Base-by-base conservation (phyloP, 1,284 basidiomycete genomes). In the Pyrrhoderma noxium region DNA sequence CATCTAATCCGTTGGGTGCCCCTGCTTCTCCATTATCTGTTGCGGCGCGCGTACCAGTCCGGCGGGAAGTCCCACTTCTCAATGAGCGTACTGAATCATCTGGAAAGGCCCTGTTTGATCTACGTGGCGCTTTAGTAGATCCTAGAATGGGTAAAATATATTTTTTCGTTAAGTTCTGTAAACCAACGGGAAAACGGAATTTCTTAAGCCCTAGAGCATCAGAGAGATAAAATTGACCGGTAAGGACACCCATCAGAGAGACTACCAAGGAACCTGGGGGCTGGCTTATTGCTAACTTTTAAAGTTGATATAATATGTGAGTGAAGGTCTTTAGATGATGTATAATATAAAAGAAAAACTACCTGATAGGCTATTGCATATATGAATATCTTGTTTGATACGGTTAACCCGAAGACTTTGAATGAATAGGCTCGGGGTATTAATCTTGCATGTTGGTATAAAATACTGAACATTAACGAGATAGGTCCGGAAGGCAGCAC, bases 361-460 rank as follows among this genome's bases (percentile, higher is more conserved):
- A 85, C 88, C 69, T 87, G 85, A 1, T 74, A 62, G 13, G 81
- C 85, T 7, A 88, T 66, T 35, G 85, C 63, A 62, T 88, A 90
- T 2, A 71, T 71, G 61, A 85, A 79, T 35, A 76, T 73, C 65
- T 93, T 93, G 73, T 85, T 88, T 55, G 74, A 83, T 55, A 91
- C 66, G 8, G 78, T 68, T n/a, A 91, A 56, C 3, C 87, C 86
- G 56, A 90, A 85, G 19, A 93, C 71, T 25, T 77, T 74, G 67
- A 88, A 89, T 41, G 73, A 73, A 66, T 93, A 94, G 3, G 80
- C 73, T 0, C 81, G 69, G 0, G 91, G 91, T 0, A 92, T 79
- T 37, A 89, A 75, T 47, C 88, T 74, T 51, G 78, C 77, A 65
- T 86, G 86, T 61, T 93, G 91, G 66, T 89, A 93, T 43, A 93